Evolutionary conservation across 306 rosid genomes (phyloP).

Genomic region (Pyrus betulifolia): DNA sequence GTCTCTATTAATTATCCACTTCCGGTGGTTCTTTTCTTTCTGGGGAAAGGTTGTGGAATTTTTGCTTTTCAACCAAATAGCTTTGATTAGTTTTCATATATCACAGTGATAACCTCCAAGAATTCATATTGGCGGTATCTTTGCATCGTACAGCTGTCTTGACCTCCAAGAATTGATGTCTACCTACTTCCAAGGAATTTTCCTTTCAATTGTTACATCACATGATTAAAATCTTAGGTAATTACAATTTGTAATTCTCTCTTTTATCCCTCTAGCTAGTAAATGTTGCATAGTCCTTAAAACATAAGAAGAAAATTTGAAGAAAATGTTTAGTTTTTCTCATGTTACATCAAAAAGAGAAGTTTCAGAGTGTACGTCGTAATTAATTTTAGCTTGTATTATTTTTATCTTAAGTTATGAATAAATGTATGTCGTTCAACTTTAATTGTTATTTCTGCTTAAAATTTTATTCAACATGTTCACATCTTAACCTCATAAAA

Average conservation of each 20-base stretch:
- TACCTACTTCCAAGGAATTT: neutral
- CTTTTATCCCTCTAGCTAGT: too few species aligned
- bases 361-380: neutral
- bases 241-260: neutral
- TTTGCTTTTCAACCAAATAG: too few species aligned
- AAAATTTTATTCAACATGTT: too few species aligned
- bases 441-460: too few species aligned
- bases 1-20: too few species aligned
- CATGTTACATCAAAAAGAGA: neutral
- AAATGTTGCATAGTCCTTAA: too few species aligned
- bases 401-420: too few species aligned
- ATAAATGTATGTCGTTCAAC: too few species aligned
- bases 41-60: neutral
- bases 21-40: neutral
- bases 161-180: neutral
- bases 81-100: too few species aligned
- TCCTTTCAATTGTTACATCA: neutral
- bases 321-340: neutral
- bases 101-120: neutral
- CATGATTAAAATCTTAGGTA: neutral
- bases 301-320: neutral
- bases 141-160: neutral
- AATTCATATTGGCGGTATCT: neutral
- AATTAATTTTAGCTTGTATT: rapidly evolving
- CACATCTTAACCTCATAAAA: too few species aligned